A percentile compares a stretch with the other conserved stretches of the same genome.
Evolutionary conservation across 257 asterid genomes (phyloP).

Genomic region (Ajuga chamaepitys): DNA sequence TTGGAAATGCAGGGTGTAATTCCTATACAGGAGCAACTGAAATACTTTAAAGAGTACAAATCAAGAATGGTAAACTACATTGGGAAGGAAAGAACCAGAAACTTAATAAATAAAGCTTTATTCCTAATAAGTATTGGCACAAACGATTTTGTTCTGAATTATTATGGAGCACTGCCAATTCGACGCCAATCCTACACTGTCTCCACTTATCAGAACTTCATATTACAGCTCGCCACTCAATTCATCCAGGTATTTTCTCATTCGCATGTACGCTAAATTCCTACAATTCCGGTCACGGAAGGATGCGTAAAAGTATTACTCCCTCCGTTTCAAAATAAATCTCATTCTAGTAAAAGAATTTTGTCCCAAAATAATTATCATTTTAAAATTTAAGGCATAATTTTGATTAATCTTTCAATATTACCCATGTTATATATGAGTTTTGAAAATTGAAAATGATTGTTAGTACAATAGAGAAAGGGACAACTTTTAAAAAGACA

Average conservation of each 20-base stretch:
- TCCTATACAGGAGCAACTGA: slow-evolving; percentile 34
- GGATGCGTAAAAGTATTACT: too few relatives aligned
- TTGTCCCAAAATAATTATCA: too few relatives aligned
- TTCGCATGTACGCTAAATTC: too few relatives aligned
- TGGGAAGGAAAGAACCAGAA: slow-evolving; percentile 34
- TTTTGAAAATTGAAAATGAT: too few relatives aligned
- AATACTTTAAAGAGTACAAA: slow-evolving; percentile 40
- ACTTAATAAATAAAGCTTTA: slow-evolving; percentile 26
- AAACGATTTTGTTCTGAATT: slow-evolving; percentile 45
- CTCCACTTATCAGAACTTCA: slow-evolving; percentile 29
- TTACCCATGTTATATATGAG: too few relatives aligned
- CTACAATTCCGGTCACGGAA: too few relatives aligned
- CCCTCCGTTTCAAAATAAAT: too few relatives aligned
- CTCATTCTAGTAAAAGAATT: too few relatives aligned
- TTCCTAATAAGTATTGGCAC: slow-evolving; percentile 57
- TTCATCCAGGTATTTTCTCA: slow-evolving; percentile 42
- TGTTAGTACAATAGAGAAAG: too few relatives aligned
- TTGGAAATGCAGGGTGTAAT: slow-evolving; percentile 39
- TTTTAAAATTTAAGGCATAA: too few relatives aligned
- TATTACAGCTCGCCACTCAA: slow-evolving; percentile 28
- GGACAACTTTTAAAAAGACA: too few relatives aligned
- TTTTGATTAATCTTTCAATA: too few relatives aligned
- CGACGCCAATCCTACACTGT: slow-evolving; percentile 30
- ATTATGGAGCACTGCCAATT: slow-evolving; percentile 26
- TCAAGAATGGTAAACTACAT: slow-evolving; percentile 32